These are phyloP conservation scores for Colletotrichum sp. DNA, from an alignment of 2,329 filamentous ascomycete genomes.

Conservation along the genomic window DNA sequence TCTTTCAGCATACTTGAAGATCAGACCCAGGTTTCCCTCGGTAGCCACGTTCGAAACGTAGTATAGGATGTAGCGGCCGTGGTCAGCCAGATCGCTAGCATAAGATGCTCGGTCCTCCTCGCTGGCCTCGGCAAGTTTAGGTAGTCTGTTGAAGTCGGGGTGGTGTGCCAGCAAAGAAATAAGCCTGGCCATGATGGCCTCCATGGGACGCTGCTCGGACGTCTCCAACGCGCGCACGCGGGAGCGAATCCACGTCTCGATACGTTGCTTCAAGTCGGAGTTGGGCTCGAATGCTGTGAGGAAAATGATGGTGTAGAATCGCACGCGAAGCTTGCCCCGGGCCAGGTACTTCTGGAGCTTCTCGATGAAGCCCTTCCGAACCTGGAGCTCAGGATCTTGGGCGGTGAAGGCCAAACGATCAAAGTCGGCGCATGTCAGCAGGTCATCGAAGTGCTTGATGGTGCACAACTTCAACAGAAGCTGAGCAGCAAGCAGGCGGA, in stretches of 20 bases:
- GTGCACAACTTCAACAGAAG: constrained; percentile 85
- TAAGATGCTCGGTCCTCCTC: constrained; percentile 41
- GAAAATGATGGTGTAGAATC: constrained; percentile 92
- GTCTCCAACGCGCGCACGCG: constrained; percentile 70
- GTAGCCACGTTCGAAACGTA: constrained; percentile 84
- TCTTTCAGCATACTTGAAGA: constrained; percentile 90
- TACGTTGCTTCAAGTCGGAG: constrained; percentile 72
- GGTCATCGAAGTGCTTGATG: constrained; percentile 75
- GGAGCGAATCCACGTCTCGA: constrained; percentile 89
- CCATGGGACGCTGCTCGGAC: constrained; percentile 71
- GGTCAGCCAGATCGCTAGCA: constrained; percentile 73
- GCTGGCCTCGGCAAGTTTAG: constrained; percentile 1
- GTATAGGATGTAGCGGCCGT: constrained; percentile 87
- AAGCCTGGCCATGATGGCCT: constrained; percentile 80
- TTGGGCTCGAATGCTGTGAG: constrained; percentile 90
- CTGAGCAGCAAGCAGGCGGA: constrained; percentile 82
- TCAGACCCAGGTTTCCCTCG: constrained; percentile 84
- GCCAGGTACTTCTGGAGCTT: constrained; percentile 92
- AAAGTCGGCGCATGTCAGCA: constrained; percentile 77
- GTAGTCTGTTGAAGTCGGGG: constrained; percentile 74
- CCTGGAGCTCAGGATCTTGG: constrained; percentile 76
- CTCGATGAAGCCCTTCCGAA: constrained; percentile 80
- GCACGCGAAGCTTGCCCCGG: constrained; percentile 68
- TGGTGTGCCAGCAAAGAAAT: constrained; percentile 92
- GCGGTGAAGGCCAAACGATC: constrained; percentile 81